Conservation (phyloP, 176 grass and related monocot species). For the Oropetium thomaeum region DNA sequence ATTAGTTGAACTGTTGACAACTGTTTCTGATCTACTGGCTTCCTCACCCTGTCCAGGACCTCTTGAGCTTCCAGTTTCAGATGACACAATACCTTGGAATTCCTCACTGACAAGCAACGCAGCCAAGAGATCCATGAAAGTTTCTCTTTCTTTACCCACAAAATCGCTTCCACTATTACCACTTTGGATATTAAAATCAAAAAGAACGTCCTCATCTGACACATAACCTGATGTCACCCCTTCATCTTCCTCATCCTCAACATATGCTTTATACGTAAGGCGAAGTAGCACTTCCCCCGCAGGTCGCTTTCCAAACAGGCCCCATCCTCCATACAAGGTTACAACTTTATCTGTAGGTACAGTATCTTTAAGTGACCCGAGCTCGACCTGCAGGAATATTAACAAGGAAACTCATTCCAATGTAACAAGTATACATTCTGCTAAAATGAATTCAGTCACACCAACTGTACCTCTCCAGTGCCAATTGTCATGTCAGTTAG, state of each 20-base stretch:
- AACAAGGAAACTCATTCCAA: not conserved
- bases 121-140: constrained; percentile 91
- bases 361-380: constrained; percentile 89
- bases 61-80: constrained; percentile 46
- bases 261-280: constrained; percentile 90
- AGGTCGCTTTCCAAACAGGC: constrained; percentile 51
- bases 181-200: constrained; percentile 48
- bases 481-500: constrained; percentile 78
- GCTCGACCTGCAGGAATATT: constrained; percentile 63
- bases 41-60: constrained; percentile 24
- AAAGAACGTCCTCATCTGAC: constrained; percentile 61
- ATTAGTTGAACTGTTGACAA: not conserved
- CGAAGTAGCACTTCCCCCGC: constrained; percentile 80
- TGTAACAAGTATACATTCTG: not conserved
- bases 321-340: constrained; percentile 62
- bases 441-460: not conserved
- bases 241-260: constrained; percentile 94
- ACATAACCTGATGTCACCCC: constrained; percentile 35
- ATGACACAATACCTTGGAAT: constrained; percentile 94
- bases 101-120: constrained; percentile 95
- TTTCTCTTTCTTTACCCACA: constrained; percentile 64
- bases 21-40: not conserved
- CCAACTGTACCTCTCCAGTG: constrained; percentile 63
- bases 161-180: constrained; percentile 29
- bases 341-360: constrained; percentile 86